phyloP scores from a whole-genome alignment of 306 rosid genomes.

The Corylus avellana region DNA sequence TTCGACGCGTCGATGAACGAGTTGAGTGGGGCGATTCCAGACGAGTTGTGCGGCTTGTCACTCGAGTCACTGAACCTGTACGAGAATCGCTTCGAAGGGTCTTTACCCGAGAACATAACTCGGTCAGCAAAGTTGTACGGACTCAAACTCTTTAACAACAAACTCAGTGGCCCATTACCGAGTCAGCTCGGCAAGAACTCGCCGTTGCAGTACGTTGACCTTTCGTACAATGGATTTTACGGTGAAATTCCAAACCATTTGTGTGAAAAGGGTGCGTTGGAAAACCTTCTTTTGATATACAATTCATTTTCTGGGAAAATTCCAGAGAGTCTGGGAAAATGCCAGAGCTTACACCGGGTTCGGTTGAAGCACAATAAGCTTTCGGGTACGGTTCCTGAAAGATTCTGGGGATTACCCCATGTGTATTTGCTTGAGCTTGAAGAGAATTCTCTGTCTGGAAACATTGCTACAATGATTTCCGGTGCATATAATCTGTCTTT shows the following conservation, averaged over 20 bases:
- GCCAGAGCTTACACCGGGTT: slow-evolving; percentile 54
- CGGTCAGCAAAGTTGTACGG: slow-evolving; percentile 45
- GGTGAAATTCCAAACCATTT: slow-evolving; percentile 60
- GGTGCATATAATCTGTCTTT: slow-evolving; percentile 51
- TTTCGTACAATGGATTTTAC: slow-evolving; percentile 55
- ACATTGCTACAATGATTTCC: slow-evolving; percentile 51
- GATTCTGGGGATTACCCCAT: slow-evolving; percentile 69
- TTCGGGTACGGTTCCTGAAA: slow-evolving; percentile 64
- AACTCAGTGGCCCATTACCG: slow-evolving; percentile 56
- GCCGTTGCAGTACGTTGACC: slow-evolving; percentile 40
- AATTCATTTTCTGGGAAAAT: slow-evolving; percentile 71
- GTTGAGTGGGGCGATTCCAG: slow-evolving; percentile 62
- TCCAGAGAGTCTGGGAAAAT: slow-evolving; percentile 51
- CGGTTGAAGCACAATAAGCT: slow-evolving; percentile 62
- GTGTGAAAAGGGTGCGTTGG: slow-evolving; percentile 48
- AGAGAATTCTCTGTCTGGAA: slow-evolving; percentile 62
- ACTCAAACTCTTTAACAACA: slow-evolving; percentile 62
- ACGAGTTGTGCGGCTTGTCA: slow-evolving; percentile 45
- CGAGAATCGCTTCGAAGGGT: slow-evolving; percentile 51
- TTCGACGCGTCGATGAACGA: slow-evolving; percentile 65
- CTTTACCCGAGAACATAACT: slow-evolving; percentile 51
- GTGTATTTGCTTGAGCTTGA: slow-evolving; percentile 53
- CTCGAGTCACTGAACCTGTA: slow-evolving; percentile 53
- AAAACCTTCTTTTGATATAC: slow-evolving; percentile 44
- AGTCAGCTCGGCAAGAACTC: slow-evolving; percentile 58